Evolutionary conservation across 2,329 filamentous ascomycete genomes (phyloP), one percentile per base, ranked within the genome.

Genomic region (Aspergillus sp.): DNA sequence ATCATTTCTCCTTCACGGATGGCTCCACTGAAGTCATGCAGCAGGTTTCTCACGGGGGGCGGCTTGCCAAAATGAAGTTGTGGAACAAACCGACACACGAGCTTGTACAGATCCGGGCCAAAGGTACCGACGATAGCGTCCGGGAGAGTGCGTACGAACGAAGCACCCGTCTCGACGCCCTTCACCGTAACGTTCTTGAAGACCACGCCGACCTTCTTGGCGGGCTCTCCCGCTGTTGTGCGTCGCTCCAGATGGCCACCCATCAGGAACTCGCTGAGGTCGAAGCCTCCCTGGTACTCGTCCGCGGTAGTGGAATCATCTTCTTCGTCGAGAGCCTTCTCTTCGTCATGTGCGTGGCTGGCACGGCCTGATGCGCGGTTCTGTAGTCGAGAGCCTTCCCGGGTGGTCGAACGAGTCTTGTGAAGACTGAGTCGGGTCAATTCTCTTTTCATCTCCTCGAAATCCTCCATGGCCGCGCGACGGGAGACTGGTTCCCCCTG

Each of bases 151-250:
- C 83, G 83, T 22, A 88, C 87, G 57, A 88, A 88, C 0, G 82
- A 82, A 0, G 86, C 78, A 0, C 83, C 85, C 11, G 82, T 83
- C 40, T 84, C 84, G 7, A 85, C 74, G 16, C 89, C 89, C 67
- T 87, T 85, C 24, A 93, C 89, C 0, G 84, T 90, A 46, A 93
- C 76, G 60, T 89, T 80, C 70, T 87, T 89, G 76, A 86, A 93
- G 1, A 90, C 75, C 1, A 93, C 86, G 2, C 89, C 89, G 10
- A 93, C 82, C 62, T 86, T 88, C 74, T 93, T 94, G 10, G 85
- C 81, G 0, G 88, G 87, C 33, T 79, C 76, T 5, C 84, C 86
- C 4, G 71, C 65, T 26, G 84, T 80, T 2, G 82, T 82, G 11
- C 87, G 80, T 66, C 87, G 89, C 70, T 91, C 89, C 53, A 91